Percentiles rank a stretch among this genome's conserved stretches.
Conservation (phyloP, 2,329 filamentous ascomycete species). For the Nigrospora oryzae region DNA sequence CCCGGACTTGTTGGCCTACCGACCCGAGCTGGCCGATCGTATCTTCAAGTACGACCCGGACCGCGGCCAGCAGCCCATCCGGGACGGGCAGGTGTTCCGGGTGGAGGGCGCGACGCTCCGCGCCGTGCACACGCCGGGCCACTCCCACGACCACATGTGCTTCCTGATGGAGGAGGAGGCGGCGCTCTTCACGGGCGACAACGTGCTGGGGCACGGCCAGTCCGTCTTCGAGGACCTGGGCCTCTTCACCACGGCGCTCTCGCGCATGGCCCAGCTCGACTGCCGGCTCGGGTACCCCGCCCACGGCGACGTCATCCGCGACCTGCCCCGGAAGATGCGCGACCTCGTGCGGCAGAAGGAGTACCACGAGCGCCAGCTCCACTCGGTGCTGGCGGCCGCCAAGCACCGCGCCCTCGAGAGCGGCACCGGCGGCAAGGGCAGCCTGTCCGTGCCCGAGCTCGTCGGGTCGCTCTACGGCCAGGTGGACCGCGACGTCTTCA, state of each 20-base stretch:
- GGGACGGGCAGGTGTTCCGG: conserved; percentile 39
- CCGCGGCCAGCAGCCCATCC: conserved; percentile 40
- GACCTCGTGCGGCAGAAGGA: conserved; percentile 68
- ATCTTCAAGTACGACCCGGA: conserved; percentile 58
- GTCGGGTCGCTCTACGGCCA: conserved; percentile 33
- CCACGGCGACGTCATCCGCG: conserved; percentile 68
- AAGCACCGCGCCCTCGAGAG: not conserved
- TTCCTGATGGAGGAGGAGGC: conserved; percentile 69
- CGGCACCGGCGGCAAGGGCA: conserved; percentile 13
- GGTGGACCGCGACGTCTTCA: conserved; percentile 23
- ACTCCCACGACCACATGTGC: conserved; percentile 73
- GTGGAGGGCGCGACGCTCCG: conserved; percentile 29
- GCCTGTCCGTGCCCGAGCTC: conserved; percentile 30
- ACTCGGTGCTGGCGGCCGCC: conserved; percentile 43
- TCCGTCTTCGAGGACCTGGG: conserved; percentile 71
- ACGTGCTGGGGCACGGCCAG: conserved; percentile 77
- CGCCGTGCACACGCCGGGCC: conserved; percentile 43
- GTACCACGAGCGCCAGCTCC: conserved; percentile 68
- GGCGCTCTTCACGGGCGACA: conserved; percentile 80
- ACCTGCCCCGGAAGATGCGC: conserved; percentile 69
- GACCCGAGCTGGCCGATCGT: conserved; percentile 42
- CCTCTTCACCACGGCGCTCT: conserved; percentile 58
- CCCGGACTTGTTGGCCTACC: conserved; percentile 52
- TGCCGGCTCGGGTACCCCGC: conserved; percentile 68
- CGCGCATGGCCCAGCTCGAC: conserved; percentile 56